Evolutionary conservation across 768 basidiomycete genomes (phyloP).

Genomic region (button mushroom (Agaricus bisporus)): DNA sequence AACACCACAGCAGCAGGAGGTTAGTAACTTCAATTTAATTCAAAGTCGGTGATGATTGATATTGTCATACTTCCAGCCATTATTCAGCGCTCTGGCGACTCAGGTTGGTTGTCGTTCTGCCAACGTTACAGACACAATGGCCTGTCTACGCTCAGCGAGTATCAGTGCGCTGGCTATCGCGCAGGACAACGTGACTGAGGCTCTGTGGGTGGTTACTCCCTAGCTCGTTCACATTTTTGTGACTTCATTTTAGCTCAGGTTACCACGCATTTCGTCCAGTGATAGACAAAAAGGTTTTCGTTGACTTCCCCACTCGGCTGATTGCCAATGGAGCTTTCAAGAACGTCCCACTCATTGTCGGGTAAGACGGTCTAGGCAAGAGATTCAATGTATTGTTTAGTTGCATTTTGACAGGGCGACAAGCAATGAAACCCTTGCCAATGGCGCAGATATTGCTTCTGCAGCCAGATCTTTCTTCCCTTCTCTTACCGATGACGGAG

Average conservation of each 20-base stretch:
- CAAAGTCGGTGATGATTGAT: background rate
- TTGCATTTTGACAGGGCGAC: constrained; percentile 32
- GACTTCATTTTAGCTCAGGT: constrained; percentile 21
- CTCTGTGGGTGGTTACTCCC: constrained; percentile 30
- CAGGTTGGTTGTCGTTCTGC: constrained; percentile 44
- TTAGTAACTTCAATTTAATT: constrained; percentile 15
- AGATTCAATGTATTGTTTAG: background rate
- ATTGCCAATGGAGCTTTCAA: constrained; percentile 40
- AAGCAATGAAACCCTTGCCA: constrained; percentile 52
- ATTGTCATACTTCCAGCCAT: constrained; percentile 26
- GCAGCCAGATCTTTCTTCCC: constrained; percentile 41
- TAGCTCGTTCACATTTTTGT: background rate
- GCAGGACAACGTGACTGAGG: constrained; percentile 41
- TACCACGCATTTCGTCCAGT: constrained; percentile 50
- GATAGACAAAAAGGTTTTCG: constrained; percentile 46
- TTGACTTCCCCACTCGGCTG: constrained; percentile 41
- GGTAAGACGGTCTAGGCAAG: constrained; percentile 28
- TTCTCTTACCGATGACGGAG: constrained; percentile 30
- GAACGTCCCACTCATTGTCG: constrained; percentile 51
- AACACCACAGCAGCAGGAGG: constrained; percentile 44
- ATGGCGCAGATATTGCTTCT: constrained; percentile 29
- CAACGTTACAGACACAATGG: constrained; percentile 27
- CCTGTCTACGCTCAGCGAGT: constrained; percentile 43
- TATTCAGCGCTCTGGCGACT: constrained; percentile 46
- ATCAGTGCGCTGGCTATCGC: constrained; percentile 47